Evolutionary conservation across 2,329 filamentous ascomycete species (phyloP), one percentile per base, ranked within the genome.

Genomic region (Stagonosporopsis chrysanthemi): DNA sequence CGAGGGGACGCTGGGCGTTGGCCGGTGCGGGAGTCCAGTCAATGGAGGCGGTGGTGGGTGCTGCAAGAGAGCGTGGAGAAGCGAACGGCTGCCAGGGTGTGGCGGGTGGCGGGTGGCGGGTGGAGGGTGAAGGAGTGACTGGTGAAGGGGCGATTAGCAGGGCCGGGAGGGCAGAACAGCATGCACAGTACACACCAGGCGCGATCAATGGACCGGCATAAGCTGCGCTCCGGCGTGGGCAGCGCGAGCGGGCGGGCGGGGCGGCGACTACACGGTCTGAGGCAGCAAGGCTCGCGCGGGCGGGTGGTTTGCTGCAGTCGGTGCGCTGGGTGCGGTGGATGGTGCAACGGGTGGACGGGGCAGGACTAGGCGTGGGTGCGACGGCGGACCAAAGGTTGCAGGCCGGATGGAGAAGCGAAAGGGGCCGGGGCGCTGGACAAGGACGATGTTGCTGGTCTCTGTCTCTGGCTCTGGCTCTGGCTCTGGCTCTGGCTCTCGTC

Each of bases 61-160:
- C 15, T 42, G 47, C 29, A 68, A 72, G 70, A 49, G 71, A 69
- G 60, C 60, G 66, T 69, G 70, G 75, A 66, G 71, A 78, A 77
- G 76, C 64, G 75, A 77, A 67, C 63, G 76, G 76, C 78, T 74
- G 75, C 75, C 74, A 74, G 71, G 65, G 49, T 59, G 44, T 56
- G 68, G 70, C 70, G 74, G 73, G 72, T 58, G 68, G 70, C 70
- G 74, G 73, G 72, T 58, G 49, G 50, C 19, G 19, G 19, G 19
- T 19, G 19, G 19, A 45, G 74, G 74, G 72, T 58, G 50, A 53
- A 46, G 56, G 56, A 58, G 51, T 45, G 56, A 50, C 49, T 53
- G 55, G 11, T 6, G 29, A 47, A 35, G 31, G 14, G 36, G 23
- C 19, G 36, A 29, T 56, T 45, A 56, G 52, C 22, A 24, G 6